Evolutionary conservation across 192 early-diverging fungal genomes (phyloP).

Genomic region (Endogone sp.): DNA sequence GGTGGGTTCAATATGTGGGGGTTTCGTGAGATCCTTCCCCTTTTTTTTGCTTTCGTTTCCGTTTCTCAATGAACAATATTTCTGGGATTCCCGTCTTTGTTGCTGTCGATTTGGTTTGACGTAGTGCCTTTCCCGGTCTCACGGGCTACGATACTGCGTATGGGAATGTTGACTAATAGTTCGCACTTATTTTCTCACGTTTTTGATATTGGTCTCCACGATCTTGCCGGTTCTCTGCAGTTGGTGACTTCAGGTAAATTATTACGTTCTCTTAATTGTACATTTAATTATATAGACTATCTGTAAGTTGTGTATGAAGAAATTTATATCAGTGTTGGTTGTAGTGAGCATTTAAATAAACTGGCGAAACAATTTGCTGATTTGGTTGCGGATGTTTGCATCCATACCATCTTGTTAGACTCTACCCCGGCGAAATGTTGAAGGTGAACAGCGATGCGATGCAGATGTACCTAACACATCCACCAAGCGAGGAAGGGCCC

Average conservation of each 20-base stretch:
- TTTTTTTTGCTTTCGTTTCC: background rate
- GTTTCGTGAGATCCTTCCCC: background rate
- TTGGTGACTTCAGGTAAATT: background rate
- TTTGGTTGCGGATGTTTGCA: background rate
- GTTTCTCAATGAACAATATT: background rate
- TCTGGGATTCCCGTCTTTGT: too few relatives aligned
- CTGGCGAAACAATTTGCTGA: too few relatives aligned
- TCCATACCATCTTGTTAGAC: background rate
- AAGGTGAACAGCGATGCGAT: conserved; percentile 2
- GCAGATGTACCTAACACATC: background rate
- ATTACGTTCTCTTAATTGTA: too few relatives aligned
- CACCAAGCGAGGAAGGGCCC: background rate
- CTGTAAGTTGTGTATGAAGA: background rate
- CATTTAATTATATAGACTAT: background rate
- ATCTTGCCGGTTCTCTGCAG: background rate
- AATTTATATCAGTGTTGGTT: background rate
- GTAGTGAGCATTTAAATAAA: background rate
- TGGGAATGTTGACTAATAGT: too few relatives aligned
- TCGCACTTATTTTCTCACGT: too few relatives aligned
- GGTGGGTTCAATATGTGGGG: conserved; percentile 7
- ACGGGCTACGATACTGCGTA: too few relatives aligned
- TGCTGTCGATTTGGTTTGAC: too few relatives aligned
- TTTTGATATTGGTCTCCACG: background rate
- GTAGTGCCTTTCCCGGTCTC: too few relatives aligned
- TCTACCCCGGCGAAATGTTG: background rate